Percentiles rank a stretch among this genome's conserved stretches.
Evolutionary conservation across 257 asterid species (phyloP).

Genomic region (Leonotis leonurus): DNA sequence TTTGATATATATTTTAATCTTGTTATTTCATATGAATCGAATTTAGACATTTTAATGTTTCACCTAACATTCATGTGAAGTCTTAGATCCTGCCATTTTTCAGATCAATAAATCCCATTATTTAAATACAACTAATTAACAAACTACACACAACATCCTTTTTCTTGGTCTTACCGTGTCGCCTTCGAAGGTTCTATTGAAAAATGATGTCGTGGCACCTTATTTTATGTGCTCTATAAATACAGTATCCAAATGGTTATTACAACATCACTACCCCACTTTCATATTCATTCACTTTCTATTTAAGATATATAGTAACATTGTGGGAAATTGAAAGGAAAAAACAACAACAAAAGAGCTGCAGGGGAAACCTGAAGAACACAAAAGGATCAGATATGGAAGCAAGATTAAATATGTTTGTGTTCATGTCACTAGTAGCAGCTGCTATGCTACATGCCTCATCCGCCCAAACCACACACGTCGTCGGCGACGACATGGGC

Average conservation of each 20-base stretch:
- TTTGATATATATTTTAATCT: not conserved
- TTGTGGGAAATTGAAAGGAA: not conserved
- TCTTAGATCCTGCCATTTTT: constrained; percentile 20
- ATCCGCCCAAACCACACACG: constrained; percentile 54
- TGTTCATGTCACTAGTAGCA: constrained; percentile 24
- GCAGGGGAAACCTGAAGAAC: constrained; percentile 46
- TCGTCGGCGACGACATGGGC: constrained; percentile 57
- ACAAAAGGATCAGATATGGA: constrained; percentile 32
- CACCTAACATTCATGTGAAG: constrained; percentile 1
- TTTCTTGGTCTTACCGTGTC: not conserved
- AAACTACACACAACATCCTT: not conserved
- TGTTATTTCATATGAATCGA: not conserved
- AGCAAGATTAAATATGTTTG: constrained; percentile 20
- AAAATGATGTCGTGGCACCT: not conserved
- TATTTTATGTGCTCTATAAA: constrained; percentile 9
- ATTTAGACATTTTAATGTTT: not conserved
- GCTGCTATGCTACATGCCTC: constrained; percentile 34
- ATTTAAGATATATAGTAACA: not conserved
- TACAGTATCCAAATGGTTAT: not conserved
- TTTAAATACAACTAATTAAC: not conserved
- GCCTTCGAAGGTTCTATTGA: constrained; percentile 1
- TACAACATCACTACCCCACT: not conserved
- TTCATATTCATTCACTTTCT: not conserved
- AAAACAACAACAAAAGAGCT: not conserved
- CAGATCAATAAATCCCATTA: not conserved